Conservation (phyloP, 306 rosid species). For the Lablab purpureus region DNA sequence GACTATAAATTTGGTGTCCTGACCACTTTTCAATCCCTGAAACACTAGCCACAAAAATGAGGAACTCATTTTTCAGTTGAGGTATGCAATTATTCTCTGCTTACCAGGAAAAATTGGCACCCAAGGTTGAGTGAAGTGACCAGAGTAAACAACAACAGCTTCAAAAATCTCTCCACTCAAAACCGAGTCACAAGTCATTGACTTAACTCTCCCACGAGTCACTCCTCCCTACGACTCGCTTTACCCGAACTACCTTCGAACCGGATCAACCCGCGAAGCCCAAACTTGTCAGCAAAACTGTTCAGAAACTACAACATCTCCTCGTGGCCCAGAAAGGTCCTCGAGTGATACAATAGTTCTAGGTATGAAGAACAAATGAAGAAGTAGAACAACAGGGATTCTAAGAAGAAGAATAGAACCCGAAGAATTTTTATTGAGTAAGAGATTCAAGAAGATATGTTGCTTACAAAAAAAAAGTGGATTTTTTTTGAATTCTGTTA, state of each 20-base stretch:
- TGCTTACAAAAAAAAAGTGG: no score
- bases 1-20: slow-evolving; percentile 49
- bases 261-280: slow-evolving; percentile 8
- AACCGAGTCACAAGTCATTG: neutral
- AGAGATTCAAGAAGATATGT: no score
- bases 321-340: slow-evolving; percentile 45
- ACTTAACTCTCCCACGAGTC: slow-evolving; percentile 39
- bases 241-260: slow-evolving; percentile 43
- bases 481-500: no score
- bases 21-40: slow-evolving; percentile 51
- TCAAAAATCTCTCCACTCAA: slow-evolving; percentile 22
- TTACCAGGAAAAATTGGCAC: slow-evolving; percentile 44
- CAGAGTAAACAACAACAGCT: slow-evolving; percentile 49
- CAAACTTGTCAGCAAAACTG: slow-evolving; percentile 27
- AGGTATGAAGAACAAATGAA: no score
- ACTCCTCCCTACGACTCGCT: neutral
- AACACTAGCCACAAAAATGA: neutral
- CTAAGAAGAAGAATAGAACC: no score
- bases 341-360: no score
- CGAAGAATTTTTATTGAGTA: no score
- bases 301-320: slow-evolving; percentile 43
- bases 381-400: no score
- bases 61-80: neutral
- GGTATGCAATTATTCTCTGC: neutral
- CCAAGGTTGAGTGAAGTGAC: slow-evolving; percentile 49